Evolutionary conservation across 345 rosid species (phyloP).

Genomic region (Alliaria petiolata): DNA sequence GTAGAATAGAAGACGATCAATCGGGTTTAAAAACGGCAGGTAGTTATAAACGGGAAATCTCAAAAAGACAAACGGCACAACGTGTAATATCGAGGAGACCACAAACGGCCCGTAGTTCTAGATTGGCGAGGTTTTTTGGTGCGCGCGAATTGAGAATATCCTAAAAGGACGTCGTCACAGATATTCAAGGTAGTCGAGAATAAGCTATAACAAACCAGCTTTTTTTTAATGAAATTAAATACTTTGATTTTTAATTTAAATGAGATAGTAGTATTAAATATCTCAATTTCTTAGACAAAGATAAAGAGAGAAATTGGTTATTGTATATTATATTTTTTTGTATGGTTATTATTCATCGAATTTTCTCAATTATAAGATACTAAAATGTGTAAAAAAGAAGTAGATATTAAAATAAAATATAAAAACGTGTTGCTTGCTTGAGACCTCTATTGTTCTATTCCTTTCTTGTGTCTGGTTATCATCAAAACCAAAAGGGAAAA

Average conservation of each 20-base stretch:
- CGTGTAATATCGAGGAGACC: not conserved
- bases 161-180: not conserved
- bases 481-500: not conserved
- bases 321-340: too few species aligned
- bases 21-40: not conserved
- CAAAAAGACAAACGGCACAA: not conserved
- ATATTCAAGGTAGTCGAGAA: not conserved
- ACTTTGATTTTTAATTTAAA: too few species aligned
- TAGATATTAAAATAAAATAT: not conserved
- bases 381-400: not conserved
- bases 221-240: too few species aligned
- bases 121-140: not conserved
- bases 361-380: too few species aligned
- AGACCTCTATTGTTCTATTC: constrained; percentile 15
- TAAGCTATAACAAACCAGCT: not conserved
- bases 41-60: not conserved
- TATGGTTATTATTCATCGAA: too few species aligned
- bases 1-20: constrained; percentile 3
- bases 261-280: too few species aligned
- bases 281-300: too few species aligned
- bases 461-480: constrained; percentile 23
- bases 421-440: constrained; percentile 17
- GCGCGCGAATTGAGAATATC: not conserved
- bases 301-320: too few species aligned
- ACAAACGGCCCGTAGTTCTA: constrained; percentile 9